A percentile compares a stretch with the other conserved stretches of the same genome.
phyloP scores from a whole-genome alignment of 1,284 basidiomycete genomes.

The Heterobasidion occidentale region DNA sequence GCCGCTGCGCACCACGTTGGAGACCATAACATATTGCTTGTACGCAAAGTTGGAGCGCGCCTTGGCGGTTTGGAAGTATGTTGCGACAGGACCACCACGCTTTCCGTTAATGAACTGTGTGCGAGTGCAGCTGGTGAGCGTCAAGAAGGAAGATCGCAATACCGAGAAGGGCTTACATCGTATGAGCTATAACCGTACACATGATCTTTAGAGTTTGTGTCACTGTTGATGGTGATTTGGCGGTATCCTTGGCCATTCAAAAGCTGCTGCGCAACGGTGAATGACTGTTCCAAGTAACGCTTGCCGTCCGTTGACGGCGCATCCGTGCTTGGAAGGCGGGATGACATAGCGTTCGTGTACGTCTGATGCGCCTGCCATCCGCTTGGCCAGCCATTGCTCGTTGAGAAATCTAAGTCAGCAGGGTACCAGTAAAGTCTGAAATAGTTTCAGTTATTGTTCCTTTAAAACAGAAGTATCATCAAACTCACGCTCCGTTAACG shows the following conservation, averaged over 20 bases:
- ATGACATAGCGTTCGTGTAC: slow-evolving; percentile 40
- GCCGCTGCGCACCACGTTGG: slow-evolving; percentile 51
- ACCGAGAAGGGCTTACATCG: slow-evolving; percentile 30
- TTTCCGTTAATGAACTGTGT: slow-evolving; percentile 46
- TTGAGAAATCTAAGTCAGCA: slow-evolving; percentile 41
- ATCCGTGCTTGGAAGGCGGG: slow-evolving; percentile 50
- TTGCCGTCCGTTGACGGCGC: slow-evolving; percentile 54
- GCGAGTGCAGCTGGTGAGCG: neutral
- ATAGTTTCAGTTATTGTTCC: slow-evolving; percentile 1
- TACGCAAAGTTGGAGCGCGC: slow-evolving; percentile 47
- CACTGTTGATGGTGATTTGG: slow-evolving; percentile 46
- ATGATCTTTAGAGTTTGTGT: slow-evolving; percentile 49
- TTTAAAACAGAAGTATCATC: neutral
- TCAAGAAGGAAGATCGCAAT: neutral
- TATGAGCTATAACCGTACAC: slow-evolving; percentile 51
- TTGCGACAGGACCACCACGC: slow-evolving; percentile 51
- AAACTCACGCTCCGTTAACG: slow-evolving; percentile 53
- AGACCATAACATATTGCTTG: slow-evolving; percentile 39
- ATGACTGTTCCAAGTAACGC: slow-evolving; percentile 47
- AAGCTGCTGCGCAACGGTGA: slow-evolving; percentile 33
- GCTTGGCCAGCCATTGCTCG: slow-evolving; percentile 42
- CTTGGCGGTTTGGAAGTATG: slow-evolving; percentile 49
- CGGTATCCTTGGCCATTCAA: slow-evolving; percentile 40
- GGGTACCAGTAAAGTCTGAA: slow-evolving; percentile 55
- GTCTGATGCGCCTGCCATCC: slow-evolving; percentile 44